Percentiles rank a stretch among this genome's conserved stretches.
phyloP scores from a whole-genome alignment of 345 rosid genomes.

The Ricinus communis region DNA sequence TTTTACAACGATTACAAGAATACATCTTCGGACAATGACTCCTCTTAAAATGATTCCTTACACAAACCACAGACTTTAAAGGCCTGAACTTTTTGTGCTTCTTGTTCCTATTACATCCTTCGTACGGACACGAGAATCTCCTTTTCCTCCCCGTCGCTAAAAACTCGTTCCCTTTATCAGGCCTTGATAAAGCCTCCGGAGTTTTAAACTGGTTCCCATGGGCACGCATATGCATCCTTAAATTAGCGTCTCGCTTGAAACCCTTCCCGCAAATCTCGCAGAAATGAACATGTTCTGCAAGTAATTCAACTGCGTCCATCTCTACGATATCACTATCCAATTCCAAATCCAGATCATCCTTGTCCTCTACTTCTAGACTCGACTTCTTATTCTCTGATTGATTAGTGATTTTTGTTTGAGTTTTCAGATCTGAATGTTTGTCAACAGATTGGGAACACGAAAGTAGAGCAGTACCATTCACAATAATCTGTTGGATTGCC shows the following conservation, averaged over 20 bases:
- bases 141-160: conserved; percentile 9
- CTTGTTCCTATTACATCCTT: conserved; percentile 61
- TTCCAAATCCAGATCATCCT: conserved; percentile 22
- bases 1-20: conserved; percentile 52
- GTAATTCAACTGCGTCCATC: conserved; percentile 60
- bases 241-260: conserved; percentile 73
- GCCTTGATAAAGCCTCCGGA: conserved; percentile 55
- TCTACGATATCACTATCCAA: conserved; percentile 40
- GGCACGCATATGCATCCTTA: conserved; percentile 83
- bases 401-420: neutral
- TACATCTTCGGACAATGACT: conserved; percentile 78
- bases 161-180: conserved; percentile 2
- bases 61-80: conserved; percentile 59
- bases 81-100: conserved; percentile 56
- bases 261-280: conserved; percentile 76
- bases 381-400: neutral
- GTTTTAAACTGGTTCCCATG: conserved; percentile 74
- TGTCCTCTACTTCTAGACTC: conserved; percentile 2
- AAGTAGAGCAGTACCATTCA: conserved; percentile 54
- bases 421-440: neutral
- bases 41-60: conserved; percentile 73
- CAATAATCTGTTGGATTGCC: conserved; percentile 48
- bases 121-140: conserved; percentile 66
- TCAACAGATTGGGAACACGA: conserved; percentile 19
- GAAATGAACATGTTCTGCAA: conserved; percentile 65